Evolutionary conservation across 441 rosid species (phyloP).

Genomic region (Melianthus villosus): DNA sequence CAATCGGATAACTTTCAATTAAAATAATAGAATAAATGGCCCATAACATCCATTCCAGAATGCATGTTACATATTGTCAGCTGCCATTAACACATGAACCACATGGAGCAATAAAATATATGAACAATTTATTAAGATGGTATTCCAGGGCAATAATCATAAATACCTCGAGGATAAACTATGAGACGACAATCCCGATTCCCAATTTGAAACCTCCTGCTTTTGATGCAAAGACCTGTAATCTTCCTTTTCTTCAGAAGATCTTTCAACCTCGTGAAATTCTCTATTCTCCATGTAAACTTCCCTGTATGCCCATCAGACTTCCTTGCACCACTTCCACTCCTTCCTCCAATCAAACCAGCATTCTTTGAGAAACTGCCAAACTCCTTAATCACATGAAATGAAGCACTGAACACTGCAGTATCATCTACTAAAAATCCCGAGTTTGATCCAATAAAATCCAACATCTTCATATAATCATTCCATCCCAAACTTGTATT

Average conservation of each 20-base stretch:
- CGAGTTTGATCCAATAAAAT: slow-evolving; percentile 50
- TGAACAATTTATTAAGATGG: not conserved
- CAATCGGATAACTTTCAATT: too few relatives aligned
- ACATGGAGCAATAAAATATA: not conserved
- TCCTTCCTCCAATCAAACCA: slow-evolving; percentile 52
- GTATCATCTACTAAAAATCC: slow-evolving; percentile 81
- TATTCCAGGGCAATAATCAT: slow-evolving; percentile 1
- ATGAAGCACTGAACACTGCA: slow-evolving; percentile 79
- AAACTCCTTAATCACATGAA: slow-evolving; percentile 88
- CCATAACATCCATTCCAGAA: not conserved
- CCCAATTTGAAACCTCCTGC: slow-evolving; percentile 97
- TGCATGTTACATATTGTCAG: not conserved
- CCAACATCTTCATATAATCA: slow-evolving; percentile 87
- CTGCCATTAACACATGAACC: not conserved
- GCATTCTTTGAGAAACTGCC: slow-evolving; percentile 68
- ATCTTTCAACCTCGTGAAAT: slow-evolving; percentile 86
- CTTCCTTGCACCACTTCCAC: slow-evolving; percentile 52
- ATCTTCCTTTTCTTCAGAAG: slow-evolving; percentile 91
- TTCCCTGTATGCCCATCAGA: slow-evolving; percentile 89
- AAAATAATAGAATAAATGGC: too few relatives aligned
- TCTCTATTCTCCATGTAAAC: slow-evolving; percentile 82
- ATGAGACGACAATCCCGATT: slow-evolving; percentile 94
- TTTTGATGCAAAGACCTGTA: slow-evolving; percentile 93
- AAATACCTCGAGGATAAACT: slow-evolving; percentile 96
- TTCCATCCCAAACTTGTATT: slow-evolving; percentile 97